Evolutionary conservation across 116 monocot genomes (phyloP), one percentile per base, ranked within the genome.

Genomic region (Iris pallida): DNA sequence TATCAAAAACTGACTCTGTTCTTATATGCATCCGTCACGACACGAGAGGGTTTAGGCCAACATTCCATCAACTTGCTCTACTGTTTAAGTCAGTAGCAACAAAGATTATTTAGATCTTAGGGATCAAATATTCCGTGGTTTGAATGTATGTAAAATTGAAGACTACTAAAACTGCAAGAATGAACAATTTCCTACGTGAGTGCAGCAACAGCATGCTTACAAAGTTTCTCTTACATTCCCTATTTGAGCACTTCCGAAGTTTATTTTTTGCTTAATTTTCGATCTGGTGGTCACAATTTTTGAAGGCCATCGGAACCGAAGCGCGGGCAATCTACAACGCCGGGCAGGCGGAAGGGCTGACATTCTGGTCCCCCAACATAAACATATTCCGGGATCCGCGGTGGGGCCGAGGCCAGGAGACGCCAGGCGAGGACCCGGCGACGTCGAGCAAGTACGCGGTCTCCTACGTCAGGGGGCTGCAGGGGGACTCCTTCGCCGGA

Each of bases 391-490:
- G 95, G 18, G 95, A 95, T 42, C 95, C 95, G 2, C 85, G 95
- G 65, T 95, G 95, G 95, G 95, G 95, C 14, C 82, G 95, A 47
- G 95, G 95, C 11, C 95, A 95, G 63, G 95, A 95, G 79, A 95
- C 91, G 19, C 95, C 95, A 0, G 95, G 95, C 0, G 95, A 95
- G 68, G 95, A 95, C 65, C 95, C 95, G 1, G 49, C 56, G 61
- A 86, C 75, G 2, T 53, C 76, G 13, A 74, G 88, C 72, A 91
- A 72, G 56, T 95, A 95, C 67, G 88, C 95, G 0, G 76, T 77
- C 12, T 65, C 74, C 10, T 95, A 71, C 68, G 95, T 91, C 8
- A 83, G 91, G 58, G 95, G 95, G 12, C 7, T 95, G 59, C 95
- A 95, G 71, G 95, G 95, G 8, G 86, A 95, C 52, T 69, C 83